These are phyloP conservation scores for Hypoxylon sp. DNA, from an alignment of 2,329 filamentous ascomycete genomes.

Conservation along the genomic window DNA sequence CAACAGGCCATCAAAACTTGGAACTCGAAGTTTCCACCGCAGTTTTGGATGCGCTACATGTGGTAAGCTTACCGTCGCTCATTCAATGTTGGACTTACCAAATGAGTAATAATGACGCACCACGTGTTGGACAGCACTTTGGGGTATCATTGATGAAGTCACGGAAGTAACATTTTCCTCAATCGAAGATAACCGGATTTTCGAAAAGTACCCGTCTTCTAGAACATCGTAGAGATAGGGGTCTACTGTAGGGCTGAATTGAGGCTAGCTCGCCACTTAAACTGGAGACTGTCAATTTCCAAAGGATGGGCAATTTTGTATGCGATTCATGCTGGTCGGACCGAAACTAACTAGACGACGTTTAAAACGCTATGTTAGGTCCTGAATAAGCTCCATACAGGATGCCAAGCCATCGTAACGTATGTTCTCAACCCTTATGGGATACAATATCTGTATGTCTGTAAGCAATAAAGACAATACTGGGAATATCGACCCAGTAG, in stretches of 20 bases:
- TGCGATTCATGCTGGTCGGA: constrained; percentile 15
- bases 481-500: not conserved
- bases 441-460: not conserved
- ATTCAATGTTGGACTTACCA: not conserved
- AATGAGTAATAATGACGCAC: constrained; percentile 16
- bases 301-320: not conserved
- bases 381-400: not conserved
- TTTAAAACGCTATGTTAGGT: not conserved
- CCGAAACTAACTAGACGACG: constrained; percentile 2
- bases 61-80: constrained; percentile 5
- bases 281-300: not conserved
- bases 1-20: constrained; percentile 8
- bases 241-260: not conserved
- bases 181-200: not conserved
- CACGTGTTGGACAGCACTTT: not conserved
- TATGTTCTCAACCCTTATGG: not conserved
- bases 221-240: not conserved
- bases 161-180: constrained; percentile 1
- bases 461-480: not conserved
- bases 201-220: not conserved
- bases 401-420: not conserved
- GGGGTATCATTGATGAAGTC: not conserved
- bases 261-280: not conserved
- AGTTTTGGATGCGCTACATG: not conserved
- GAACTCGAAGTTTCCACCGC: constrained; percentile 15